Evolutionary conservation across 2,329 filamentous ascomycete genomes (phyloP), one percentile per base, ranked within the genome.

Genomic region (Xylariaceae sp.): DNA sequence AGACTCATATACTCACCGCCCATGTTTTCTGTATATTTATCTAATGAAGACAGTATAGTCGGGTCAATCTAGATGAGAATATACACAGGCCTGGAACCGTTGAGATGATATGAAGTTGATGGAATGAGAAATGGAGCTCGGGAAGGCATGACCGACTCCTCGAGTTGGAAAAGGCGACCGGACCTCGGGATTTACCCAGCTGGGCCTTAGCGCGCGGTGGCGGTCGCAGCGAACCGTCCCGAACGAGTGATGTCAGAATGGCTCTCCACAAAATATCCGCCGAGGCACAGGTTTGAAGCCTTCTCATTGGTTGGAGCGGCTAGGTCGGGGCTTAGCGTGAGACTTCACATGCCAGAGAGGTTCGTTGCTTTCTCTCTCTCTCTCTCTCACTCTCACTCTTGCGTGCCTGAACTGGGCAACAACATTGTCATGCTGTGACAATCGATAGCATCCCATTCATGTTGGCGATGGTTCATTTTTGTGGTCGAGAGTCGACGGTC

Each of bases 1-100:
- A 55, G 49, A 42, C 53, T n/a, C 1, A 17, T 3, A 53, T 3
- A 60, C 68, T 68, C 49, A 71, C 68, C 68, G 67, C 68, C 67
- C 68, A 71, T 71, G 56, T 60, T 69, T 58, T 49, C n/a, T 59
- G 53, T 60, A 44, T 61, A 58, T 62, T 55, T 42, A 18, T 34
- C 45, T 47, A 10, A n/a, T 42, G 37, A 3, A 30, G 23, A 42
- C 8, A 10, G 9, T 42, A 42, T 42, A 13, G 37, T 42, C 8
- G 37, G 11, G 37, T 5, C 3, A 30, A 30, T 30, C 23, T 30
- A 30, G 5, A 5, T 30, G 23, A 30, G 23, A 30, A 30, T 30
- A 30, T 30, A 30, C 23, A 30, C 23, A 30, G 23, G 23, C 23
- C 23, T 30, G 4, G 23, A 30, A 4, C 5, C 23, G 23, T 30